phyloP scores from a whole-genome alignment of 108 stramenopile species.

The Tribonema minus region DNA sequence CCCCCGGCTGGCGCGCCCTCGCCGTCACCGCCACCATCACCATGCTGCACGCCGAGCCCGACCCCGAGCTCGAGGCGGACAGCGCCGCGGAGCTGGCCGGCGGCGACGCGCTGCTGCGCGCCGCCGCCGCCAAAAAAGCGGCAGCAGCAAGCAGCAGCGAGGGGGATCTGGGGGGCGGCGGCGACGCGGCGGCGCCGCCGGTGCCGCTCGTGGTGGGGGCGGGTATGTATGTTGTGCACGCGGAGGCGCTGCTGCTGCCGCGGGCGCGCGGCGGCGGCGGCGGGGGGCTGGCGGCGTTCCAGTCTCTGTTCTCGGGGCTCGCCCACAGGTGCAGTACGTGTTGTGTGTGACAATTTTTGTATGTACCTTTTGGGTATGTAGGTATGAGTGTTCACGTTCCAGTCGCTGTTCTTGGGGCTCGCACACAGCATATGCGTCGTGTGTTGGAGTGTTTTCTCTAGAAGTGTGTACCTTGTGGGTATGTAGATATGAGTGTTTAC shows the following conservation, averaged over 20 bases:
- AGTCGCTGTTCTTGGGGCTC: too few species aligned
- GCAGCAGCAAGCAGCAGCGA: background rate
- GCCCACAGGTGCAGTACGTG: too few species aligned
- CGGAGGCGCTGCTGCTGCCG: constrained; percentile 25
- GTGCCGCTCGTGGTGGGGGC: background rate
- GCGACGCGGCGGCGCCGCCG: background rate
- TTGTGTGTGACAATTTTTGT: too few species aligned
- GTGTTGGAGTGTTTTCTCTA: too few species aligned
- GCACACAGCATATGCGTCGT: too few species aligned
- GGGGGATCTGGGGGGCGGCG: background rate
- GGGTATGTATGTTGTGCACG: constrained; percentile 25
- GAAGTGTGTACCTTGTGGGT: too few species aligned
- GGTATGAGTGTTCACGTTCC: too few species aligned
- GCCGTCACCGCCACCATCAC: background rate
- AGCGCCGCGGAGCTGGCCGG: constrained; percentile 34
- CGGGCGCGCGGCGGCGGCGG: background rate
- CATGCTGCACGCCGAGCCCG: constrained; percentile 4
- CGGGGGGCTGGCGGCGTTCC: background rate
- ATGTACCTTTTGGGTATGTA: too few species aligned
- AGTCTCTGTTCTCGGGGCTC: background rate
- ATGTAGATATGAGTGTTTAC: too few species aligned
- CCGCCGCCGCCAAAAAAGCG: background rate
- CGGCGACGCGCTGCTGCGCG: background rate
- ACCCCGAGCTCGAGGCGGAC: constrained; percentile 34
- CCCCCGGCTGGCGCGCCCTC: background rate